A percentile compares a stretch with the other conserved stretches of the same genome.
Conservation (phyloP, 176 grass and related monocot species). For the Calamus simplicifolius region DNA sequence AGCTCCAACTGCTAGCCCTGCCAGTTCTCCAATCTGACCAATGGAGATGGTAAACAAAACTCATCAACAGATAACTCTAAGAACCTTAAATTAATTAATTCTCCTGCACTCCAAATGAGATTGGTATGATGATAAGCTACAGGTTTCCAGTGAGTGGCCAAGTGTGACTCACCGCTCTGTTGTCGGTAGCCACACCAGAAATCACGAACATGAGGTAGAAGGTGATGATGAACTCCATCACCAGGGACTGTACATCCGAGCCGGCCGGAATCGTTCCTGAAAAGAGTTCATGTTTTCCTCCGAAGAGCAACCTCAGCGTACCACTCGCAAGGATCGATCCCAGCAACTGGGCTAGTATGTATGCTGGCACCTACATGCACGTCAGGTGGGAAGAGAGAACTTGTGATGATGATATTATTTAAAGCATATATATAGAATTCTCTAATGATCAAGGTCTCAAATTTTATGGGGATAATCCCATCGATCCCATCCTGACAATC, state of each 20-base stretch:
- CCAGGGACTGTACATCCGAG: conserved; percentile 45
- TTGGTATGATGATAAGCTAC: no score
- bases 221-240: conserved; percentile 69
- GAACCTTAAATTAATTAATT: no score
- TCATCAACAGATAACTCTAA: no score
- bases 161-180: conserved; percentile 48
- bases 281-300: conserved; percentile 39
- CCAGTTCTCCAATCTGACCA: conserved; percentile 61
- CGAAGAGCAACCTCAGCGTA: conserved; percentile 57
- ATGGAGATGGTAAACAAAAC: no score
- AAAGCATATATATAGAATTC: no score
- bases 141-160: no score
- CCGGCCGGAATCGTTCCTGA: conserved; percentile 51
- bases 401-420: no score
- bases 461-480: no score
- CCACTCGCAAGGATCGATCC: conserved; percentile 54
- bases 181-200: conserved; percentile 86
- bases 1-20: conserved; percentile 66
- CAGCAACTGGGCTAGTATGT: conserved; percentile 43
- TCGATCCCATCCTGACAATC: no score
- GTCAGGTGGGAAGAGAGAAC: not conserved
- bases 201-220: conserved; percentile 92
- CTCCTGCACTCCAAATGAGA: no score
- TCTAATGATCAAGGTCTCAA: no score
- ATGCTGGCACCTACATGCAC: conserved; percentile 47